These are phyloP conservation scores for Typha latifolia DNA, from an alignment of 176 grass and related monocot species.

Conservation along the genomic window DNA sequence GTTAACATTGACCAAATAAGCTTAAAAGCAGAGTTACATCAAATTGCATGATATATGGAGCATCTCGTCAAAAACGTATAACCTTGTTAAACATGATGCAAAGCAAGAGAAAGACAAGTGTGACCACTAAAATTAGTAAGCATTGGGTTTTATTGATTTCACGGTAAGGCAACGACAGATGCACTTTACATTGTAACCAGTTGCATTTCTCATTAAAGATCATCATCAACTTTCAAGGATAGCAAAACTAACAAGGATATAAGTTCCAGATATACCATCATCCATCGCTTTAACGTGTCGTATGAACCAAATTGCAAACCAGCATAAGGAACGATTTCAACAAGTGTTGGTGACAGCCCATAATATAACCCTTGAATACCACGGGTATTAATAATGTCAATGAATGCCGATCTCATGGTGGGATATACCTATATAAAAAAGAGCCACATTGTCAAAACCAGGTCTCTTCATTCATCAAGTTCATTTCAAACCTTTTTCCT, in stretches of 20 bases:
- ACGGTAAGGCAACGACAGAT: not conserved
- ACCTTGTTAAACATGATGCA: too few species aligned
- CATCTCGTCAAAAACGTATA: too few species aligned
- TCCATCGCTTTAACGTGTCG: conserved; percentile 85
- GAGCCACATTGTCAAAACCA: not conserved
- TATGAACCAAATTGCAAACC: conserved; percentile 93
- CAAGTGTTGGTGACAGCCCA: conserved; percentile 66
- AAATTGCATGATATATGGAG: too few species aligned
- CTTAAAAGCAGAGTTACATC: too few species aligned
- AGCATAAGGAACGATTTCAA: conserved; percentile 98
- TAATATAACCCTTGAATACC: conserved; percentile 82
- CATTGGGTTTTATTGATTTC: too few species aligned
- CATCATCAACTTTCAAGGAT: not conserved
- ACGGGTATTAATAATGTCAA: conserved; percentile 62
- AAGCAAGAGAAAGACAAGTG: too few species aligned
- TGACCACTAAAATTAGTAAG: not conserved
- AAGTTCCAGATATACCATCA: conserved; percentile 60
- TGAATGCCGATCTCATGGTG: conserved; percentile 75
- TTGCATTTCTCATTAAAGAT: not conserved
- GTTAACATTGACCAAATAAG: too few species aligned
- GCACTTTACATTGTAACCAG: not conserved
- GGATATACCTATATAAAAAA: conserved; percentile 56
- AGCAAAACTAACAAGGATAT: not conserved
- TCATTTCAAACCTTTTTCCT: not conserved
- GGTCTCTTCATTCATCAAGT: not conserved